Percentiles rank a stretch among this genome's conserved stretches.
phyloP scores from a whole-genome alignment of 805 yeast genomes.

The Saccharomycopsis microspora region DNA sequence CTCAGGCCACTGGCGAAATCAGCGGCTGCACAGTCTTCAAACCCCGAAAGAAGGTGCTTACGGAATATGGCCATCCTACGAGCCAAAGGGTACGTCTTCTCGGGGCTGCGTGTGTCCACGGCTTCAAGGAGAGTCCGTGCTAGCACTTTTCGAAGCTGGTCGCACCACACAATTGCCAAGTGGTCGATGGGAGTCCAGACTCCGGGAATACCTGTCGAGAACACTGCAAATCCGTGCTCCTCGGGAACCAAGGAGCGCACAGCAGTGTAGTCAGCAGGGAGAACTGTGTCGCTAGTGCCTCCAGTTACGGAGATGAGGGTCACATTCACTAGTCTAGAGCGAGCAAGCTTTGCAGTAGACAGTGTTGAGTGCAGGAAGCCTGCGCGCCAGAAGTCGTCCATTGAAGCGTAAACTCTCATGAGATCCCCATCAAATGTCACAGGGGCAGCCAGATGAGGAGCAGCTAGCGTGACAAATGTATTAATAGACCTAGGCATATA shows the following conservation, averaged over 20 bases:
- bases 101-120: constrained; percentile 35
- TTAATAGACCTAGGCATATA: constrained; percentile 63
- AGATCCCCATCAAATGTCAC: constrained; percentile 89
- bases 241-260: constrained; percentile 62
- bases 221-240: constrained; percentile 70
- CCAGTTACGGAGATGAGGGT: constrained; percentile 83
- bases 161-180: constrained; percentile 94
- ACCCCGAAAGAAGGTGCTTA: constrained; percentile 37
- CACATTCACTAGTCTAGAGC: constrained; percentile 39
- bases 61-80: constrained; percentile 52
- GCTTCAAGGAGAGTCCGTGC: constrained; percentile 50
- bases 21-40: constrained; percentile 31
- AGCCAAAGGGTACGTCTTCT: constrained; percentile 39
- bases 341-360: constrained; percentile 24
- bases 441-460: constrained; percentile 91
- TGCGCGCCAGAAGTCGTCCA: constrained; percentile 72
- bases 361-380: constrained; percentile 31
- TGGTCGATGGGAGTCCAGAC: constrained; percentile 96
- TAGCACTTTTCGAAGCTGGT: constrained; percentile 60
- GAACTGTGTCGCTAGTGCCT: constrained; percentile 62
- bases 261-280: constrained; percentile 87
- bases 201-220: constrained; percentile 74
- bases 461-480: constrained; percentile 73
- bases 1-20: neutral
- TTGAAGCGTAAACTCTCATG: constrained; percentile 56